Evolutionary conservation across 2,329 filamentous ascomycete species (phyloP), one percentile per base, ranked within the genome.

Genomic region (Pseudocercospora ulei): DNA sequence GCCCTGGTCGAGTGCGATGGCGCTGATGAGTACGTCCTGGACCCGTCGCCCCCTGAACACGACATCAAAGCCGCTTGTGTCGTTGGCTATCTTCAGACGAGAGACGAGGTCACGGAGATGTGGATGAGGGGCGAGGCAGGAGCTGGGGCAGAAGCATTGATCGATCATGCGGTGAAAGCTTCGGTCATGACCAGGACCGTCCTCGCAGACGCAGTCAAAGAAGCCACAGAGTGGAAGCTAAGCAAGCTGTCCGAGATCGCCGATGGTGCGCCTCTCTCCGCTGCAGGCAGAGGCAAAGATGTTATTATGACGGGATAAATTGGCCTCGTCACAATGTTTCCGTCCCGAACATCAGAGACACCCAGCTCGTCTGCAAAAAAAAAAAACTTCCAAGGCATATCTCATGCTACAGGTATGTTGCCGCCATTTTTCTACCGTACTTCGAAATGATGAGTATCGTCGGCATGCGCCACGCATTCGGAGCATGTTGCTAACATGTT

Each of bases 31-130:
- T 66, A 80, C 43, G 72, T 94, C 14, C 65, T 94, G 31, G 88
- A 96, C 59, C 86, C 87, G 1, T 78, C 82, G 48, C 78, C 86
- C 5, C 74, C 79, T 4, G 86, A 95, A 57, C 67, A 75, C 17
- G 72, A 77, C 22, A 75, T 96, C 36, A 61, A 82, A 29, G 85
- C 87, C 7, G 84, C 83, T 31, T 94, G 85, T 62, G 85, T 90
- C 46, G 80, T 98, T 23, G 90, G 80, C 7, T 96, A 95, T 61
- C 71, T 96, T 50, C 82, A 86, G 35, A 73, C 71, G 13, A 72
- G 87, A 46, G 88, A 96, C 52, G 90, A 98, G 62, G 77, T 96
- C 35, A 95, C 88, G 5, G 87, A 94, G 57, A 63, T 96, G 11
- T 98, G 90, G 90, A 75, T 92, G 56, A 95, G 87, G 65, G 88